phyloP scores from a whole-genome alignment of 169 alveolate species.

The Eimeria tenella region DNA sequence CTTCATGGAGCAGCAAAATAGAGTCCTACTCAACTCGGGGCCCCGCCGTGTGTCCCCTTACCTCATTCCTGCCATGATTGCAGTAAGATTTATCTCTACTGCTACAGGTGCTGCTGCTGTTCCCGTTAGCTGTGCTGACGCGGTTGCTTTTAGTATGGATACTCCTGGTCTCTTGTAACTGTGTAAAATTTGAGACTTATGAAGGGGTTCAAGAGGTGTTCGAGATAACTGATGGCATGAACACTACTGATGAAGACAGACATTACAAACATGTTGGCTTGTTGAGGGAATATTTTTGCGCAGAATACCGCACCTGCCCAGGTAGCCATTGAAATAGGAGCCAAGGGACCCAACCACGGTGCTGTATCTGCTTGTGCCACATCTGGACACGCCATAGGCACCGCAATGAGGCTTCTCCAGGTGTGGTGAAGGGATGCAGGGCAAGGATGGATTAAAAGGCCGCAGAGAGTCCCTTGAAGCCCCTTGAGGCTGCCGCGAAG shows the following conservation, averaged over 20 bases:
- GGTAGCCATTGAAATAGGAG: constrained; percentile 84
- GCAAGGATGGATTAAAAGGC: not conserved
- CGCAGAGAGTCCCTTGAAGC: not conserved
- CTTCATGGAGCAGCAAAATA: constrained; percentile 83
- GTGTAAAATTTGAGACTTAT: not conserved
- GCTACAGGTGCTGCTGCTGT: not conserved
- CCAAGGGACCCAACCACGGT: constrained; percentile 85
- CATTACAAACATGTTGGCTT: not conserved
- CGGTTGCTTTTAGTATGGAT: not conserved
- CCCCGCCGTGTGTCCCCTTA: constrained; percentile 84
- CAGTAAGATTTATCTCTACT: constrained; percentile 48
- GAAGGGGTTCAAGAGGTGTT: not conserved
- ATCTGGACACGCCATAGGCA: constrained; percentile 89
- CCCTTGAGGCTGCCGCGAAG: not conserved
- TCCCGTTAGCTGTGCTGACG: not conserved
- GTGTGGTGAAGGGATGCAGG: not conserved
- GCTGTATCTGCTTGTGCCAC: constrained; percentile 90
- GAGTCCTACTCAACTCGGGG: constrained; percentile 78
- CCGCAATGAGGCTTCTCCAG: constrained; percentile 83
- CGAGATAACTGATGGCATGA: no score
- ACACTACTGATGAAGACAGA: not conserved
- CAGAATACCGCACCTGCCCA: constrained; percentile 85
- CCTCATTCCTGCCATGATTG: constrained; percentile 87
- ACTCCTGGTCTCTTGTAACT: not conserved
- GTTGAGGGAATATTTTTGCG: not conserved